Evolutionary conservation across 116 monocot genomes (phyloP).

Genomic region (Papilionanthe hybrid): DNA sequence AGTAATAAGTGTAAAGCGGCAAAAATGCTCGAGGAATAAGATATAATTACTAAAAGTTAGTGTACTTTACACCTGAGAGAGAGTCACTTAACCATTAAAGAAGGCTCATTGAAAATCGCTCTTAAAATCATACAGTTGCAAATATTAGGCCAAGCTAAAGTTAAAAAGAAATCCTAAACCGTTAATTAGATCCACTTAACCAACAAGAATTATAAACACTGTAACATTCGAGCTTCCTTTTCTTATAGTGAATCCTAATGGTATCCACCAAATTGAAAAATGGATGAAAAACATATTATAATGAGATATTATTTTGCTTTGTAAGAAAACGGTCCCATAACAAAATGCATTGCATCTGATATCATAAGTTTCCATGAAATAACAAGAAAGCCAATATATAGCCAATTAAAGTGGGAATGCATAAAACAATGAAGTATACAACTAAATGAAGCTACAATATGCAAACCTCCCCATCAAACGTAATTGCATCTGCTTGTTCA

Average conservation of each 20-base stretch:
- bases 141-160: neutral
- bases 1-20: too few species aligned
- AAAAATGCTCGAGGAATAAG: too few species aligned
- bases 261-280: neutral
- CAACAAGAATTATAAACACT: neutral
- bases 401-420: neutral
- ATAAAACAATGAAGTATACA: neutral
- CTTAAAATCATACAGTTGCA: neutral
- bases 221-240: neutral
- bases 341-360: neutral
- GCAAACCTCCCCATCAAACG: constrained; percentile 62
- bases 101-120: too few species aligned
- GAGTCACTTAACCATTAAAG: too few species aligned
- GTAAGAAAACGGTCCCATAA: neutral
- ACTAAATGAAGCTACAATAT: neutral
- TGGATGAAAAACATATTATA: neutral
- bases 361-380: neutral
- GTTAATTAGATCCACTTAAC: neutral
- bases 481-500: constrained; percentile 65
- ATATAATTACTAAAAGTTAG: too few species aligned
- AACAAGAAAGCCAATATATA: neutral
- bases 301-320: neutral
- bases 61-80: too few species aligned
- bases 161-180: neutral
- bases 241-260: neutral